These are phyloP conservation scores for Axilococcus clingmanii DNA, from an alignment of 139 green algal genomes.

Conservation along the genomic window DNA sequence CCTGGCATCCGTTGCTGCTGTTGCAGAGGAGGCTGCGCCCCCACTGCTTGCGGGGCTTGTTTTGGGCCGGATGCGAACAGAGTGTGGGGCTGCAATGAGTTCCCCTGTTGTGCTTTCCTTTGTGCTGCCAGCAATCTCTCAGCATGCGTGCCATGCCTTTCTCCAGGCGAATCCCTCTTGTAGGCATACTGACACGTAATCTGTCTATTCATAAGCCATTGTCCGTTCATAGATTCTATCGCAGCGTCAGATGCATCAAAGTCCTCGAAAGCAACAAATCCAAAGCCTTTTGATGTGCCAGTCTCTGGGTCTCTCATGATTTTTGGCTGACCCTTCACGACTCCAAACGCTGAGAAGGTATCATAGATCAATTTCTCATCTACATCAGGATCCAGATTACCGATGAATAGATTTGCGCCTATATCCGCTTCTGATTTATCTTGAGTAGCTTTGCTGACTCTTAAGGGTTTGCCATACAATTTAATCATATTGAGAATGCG, in stretches of 20 bases:
- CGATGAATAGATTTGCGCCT: conserved; percentile 97
- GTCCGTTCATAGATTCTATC: conserved; percentile 94
- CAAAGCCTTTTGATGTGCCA: conserved; percentile 79
- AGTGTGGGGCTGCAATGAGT: conserved; percentile 64
- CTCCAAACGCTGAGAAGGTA: conserved; percentile 96
- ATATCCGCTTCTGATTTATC: conserved; percentile 80
- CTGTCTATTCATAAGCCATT: conserved; percentile 86
- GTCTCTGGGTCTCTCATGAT: conserved; percentile 96
- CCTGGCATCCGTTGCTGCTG: background rate
- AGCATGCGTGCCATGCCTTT: conserved; percentile 90
- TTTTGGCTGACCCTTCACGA: conserved; percentile 87
- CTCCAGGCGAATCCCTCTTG: conserved; percentile 96
- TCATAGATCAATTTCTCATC: conserved; percentile 99
- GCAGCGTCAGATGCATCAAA: conserved; percentile 88
- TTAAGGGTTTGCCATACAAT: conserved; percentile 89
- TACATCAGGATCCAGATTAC: conserved; percentile 92
- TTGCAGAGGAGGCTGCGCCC: background rate
- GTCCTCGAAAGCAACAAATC: conserved; percentile 89
- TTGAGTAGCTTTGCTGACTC: conserved; percentile 85
- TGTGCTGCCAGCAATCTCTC: conserved; percentile 88
- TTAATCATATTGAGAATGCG: conserved; percentile 97
- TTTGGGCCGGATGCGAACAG: conserved; percentile 65
- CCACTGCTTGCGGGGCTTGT: conserved; percentile 16
- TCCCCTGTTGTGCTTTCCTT: conserved; percentile 31
- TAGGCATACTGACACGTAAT: conserved; percentile 91